Evolutionary conservation across 106 monocot species (phyloP), one percentile per base, ranked within the genome.

Genomic region (Dioscorea dumetorum): DNA sequence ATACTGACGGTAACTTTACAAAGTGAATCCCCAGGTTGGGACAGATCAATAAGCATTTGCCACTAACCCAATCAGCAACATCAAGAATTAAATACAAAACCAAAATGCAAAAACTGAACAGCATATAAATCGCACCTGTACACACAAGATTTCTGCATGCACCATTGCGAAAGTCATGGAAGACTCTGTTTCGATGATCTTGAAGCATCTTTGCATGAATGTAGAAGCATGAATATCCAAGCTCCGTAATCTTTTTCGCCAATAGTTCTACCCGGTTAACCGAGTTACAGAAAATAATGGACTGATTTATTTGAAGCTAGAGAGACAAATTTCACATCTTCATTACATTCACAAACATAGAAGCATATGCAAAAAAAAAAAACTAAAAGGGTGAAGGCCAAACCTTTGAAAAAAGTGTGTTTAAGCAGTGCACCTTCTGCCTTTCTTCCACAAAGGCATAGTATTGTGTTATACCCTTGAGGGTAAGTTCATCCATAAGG

Each of bases 331-430:
- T 23, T 1, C 15, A 54, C 33, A 16, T 41, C 22, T 58, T 61
- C 64, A 66, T 58, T 53, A 61, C 20, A 61, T 49, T 61, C 34
- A 66, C 17, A 18, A n/a, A 15, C 35, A 28, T 58, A 5, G 33
- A 48, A 33, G 8, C 48, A 17, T 15, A 12, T 18, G 24, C 0
- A 22, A 24, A 71, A 0, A n/a, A 23, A 2, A 4, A 16, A 16
- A 18, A 19, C 34, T 49, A 23, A 59, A 14, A 18, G 23, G 24
- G 41, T 41, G 41, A 41, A 41, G 50, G 58, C 35, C 68, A 68
- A 77, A 94, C 94, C 94, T 94, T 94, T 48, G 94, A 94, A 73
- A 94, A 94, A 66, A 94, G 90, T 23, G 94, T 94, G 73, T 94
- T 94, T 33, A 94, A 72, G 81, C 94, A 94, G 74, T 94, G 94